Evolutionary conservation across 2,329 filamentous ascomycete species (phyloP), one percentile per base, ranked within the genome.

Genomic region (Lizonia empirigonia): DNA sequence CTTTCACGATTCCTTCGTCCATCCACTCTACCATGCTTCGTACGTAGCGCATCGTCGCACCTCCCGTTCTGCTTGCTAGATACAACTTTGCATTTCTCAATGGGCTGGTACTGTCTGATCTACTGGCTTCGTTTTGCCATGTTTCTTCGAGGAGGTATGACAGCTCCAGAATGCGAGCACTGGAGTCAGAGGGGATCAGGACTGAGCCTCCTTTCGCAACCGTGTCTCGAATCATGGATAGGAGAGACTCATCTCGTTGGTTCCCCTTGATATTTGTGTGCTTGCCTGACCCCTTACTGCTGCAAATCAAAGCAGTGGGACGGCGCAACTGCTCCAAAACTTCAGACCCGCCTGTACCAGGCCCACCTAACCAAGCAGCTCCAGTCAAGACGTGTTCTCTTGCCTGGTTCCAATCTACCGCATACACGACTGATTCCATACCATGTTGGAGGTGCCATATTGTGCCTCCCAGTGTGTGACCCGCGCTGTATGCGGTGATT

Each of bases 371-470:
- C 91, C 94, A 97, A 20, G 93, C 91, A 18, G 94, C 94, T 56
- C 93, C 93, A 0, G 93, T 87, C 53, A 96, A 86, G 13, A 97
- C 91, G 74, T 96, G 96, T 71, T 99, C 94, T 62, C 91, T 85
- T n/a, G 89, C 91, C 74, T 97, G 92, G 64, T 97, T 97, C 94
- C 94, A 99, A 68, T 97, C 93, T 15, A 97, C 90, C 0, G 94
- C 93, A 66, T 99, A 97, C 1, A 99, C 92, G 33, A 99, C 93
- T 1, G 92, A 97, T 72, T 99, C 94, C 69, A 97, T 82, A 0
- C 92, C 91, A 77, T 97, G 91, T 67, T 97, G 93, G 59, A 99
- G 92, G 67, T 97, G 93, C 94, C 94, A 99, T 78, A 99, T 96
- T 19, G 94, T 97, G 48, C 94, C 94, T 72, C 94, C 94, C 0